Conservation (phyloP, 768 basidiomycete genomes). For the Tricholomella constricta region DNA sequence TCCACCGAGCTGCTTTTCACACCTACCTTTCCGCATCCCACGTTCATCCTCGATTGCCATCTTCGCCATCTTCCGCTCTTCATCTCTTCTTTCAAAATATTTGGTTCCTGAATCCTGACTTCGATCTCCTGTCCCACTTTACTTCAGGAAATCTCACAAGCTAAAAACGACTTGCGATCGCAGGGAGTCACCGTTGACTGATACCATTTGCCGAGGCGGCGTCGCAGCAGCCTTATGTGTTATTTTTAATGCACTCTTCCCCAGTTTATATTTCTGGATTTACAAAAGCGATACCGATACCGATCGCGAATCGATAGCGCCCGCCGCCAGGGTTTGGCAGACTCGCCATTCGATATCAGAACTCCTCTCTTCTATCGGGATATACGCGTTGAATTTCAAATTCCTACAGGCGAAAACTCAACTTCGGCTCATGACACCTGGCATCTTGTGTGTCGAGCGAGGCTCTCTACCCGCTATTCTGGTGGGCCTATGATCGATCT, state of each 20-base stretch:
- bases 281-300: no score
- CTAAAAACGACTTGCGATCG: slow-evolving; percentile 56
- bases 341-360: neutral
- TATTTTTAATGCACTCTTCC: neutral
- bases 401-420: neutral
- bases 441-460: neutral
- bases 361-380: no score
- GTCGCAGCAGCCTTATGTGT: slow-evolving; percentile 2
- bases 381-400: neutral
- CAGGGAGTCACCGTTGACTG: slow-evolving; percentile 65
- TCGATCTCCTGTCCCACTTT: slow-evolving; percentile 10
- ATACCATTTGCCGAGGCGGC: neutral
- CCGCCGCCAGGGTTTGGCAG: neutral
- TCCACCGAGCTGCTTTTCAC: slow-evolving; percentile 5
- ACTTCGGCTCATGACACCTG: neutral
- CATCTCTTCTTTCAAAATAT: neutral
- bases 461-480: neutral
- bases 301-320: neutral
- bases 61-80: slow-evolving; percentile 12
- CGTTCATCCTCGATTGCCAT: neutral
- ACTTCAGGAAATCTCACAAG: slow-evolving; percentile 58
- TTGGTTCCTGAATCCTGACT: slow-evolving; percentile 7
- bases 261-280: neutral
- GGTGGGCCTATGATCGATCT: neutral
- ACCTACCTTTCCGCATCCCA: slow-evolving; percentile 1